phyloP scores from a whole-genome alignment of 2,329 filamentous ascomycete genomes.

The Aplosporella prunicola region DNA sequence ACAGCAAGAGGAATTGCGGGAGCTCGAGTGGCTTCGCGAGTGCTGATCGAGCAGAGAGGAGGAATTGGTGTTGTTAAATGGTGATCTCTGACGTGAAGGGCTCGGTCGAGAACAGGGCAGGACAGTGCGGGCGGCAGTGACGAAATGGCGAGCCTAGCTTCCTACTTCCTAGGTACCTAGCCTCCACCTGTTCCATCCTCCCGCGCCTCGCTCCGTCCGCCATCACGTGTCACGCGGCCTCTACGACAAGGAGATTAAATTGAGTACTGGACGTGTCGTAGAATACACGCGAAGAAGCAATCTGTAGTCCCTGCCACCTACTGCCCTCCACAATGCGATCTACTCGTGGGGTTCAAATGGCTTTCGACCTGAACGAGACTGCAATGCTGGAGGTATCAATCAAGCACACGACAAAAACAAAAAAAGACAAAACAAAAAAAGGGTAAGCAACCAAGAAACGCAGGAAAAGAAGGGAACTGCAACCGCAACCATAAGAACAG shows the following conservation, averaged over 20 bases:
- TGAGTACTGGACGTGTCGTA: constrained; percentile 26
- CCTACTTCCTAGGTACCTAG: neutral
- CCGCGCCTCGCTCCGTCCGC: neutral
- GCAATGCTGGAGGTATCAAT: constrained; percentile 37
- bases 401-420: constrained; percentile 28
- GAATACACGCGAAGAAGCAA: constrained; percentile 32
- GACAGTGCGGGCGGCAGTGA: constrained; percentile 6
- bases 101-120: constrained; percentile 7
- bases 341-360: constrained; percentile 12
- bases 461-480: constrained; percentile 3
- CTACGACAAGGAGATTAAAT: constrained; percentile 24
- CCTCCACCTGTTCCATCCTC: neutral
- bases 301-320: constrained; percentile 21
- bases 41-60: neutral
- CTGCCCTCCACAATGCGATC: constrained; percentile 14
- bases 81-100: constrained; percentile 10
- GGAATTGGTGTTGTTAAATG: constrained; percentile 6
- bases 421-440: constrained; percentile 25
- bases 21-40: neutral
- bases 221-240: constrained; percentile 2
- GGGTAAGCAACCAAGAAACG: constrained; percentile 22
- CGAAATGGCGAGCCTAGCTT: constrained; percentile 10
- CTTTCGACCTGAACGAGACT: constrained; percentile 23
- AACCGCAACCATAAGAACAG: constrained; percentile 11
- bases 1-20: constrained; percentile 13